These are phyloP conservation scores for Apodospora peruviana DNA, from an alignment of 495 filamentous ascomycete genomes.

Conservation along the genomic window DNA sequence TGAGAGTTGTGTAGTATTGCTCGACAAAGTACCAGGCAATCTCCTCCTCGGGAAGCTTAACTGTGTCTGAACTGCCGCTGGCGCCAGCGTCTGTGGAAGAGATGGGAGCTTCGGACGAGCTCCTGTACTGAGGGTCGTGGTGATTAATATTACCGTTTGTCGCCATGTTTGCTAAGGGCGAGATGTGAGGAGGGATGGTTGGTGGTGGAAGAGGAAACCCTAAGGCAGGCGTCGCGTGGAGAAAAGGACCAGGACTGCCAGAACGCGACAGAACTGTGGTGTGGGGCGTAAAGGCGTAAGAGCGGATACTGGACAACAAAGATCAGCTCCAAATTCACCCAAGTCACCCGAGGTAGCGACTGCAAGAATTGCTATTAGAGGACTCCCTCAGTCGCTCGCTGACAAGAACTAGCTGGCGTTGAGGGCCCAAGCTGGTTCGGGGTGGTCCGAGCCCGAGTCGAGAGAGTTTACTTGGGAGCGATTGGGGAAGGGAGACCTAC, in stretches of 20 bases:
- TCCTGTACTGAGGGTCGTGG: conserved; percentile 15
- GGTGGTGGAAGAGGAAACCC: background rate
- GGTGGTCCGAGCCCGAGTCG: background rate
- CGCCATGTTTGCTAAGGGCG: conserved; percentile 35
- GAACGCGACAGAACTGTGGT: background rate
- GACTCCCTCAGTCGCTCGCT: background rate
- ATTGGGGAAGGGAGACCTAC: background rate
- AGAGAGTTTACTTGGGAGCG: background rate
- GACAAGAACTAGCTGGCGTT: background rate
- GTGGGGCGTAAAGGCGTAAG: background rate
- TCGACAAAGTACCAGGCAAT: conserved; percentile 99
- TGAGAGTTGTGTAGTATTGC: conserved; percentile 97
- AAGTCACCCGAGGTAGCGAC: background rate
- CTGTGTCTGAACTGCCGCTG: conserved; percentile 14
- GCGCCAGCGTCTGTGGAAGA: conserved; percentile 17
- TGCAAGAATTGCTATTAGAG: background rate
- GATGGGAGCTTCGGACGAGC: conserved; percentile 17
- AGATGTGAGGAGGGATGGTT: conserved; percentile 1
- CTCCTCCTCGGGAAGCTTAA: conserved; percentile 64
- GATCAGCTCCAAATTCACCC: background rate
- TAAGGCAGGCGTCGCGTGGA: background rate
- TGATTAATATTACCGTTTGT: conserved; percentile 42
- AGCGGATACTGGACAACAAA: background rate
- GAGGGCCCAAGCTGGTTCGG: too few relatives aligned
- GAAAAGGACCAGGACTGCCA: background rate